Evolutionary conservation across 2,329 filamentous ascomycete species (phyloP).

Genomic region (Neonectria punicea): DNA sequence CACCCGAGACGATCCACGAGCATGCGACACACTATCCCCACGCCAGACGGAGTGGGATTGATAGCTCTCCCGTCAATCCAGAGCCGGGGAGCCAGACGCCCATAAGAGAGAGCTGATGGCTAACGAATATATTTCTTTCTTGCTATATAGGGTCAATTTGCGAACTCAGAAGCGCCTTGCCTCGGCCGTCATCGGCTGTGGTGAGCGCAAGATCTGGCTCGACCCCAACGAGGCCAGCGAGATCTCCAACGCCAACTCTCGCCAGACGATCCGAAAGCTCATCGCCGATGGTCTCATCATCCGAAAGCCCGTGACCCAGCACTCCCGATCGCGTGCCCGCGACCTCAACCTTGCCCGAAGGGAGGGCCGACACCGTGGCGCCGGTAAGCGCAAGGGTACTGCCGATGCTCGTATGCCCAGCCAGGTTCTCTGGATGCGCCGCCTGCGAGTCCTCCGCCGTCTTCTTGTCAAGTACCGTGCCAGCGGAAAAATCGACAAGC

Average conservation of each 20-base stretch:
- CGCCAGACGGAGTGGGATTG: slow-evolving; percentile 28
- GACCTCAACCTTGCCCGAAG: slow-evolving; percentile 94
- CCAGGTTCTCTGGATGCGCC: slow-evolving; percentile 99
- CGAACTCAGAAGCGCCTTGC: slow-evolving; percentile 99
- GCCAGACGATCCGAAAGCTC: slow-evolving; percentile 99
- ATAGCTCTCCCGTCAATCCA: slow-evolving; percentile 28
- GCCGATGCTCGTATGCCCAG: slow-evolving; percentile 99
- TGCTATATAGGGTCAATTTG: slow-evolving; percentile 88
- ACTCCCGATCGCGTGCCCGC: slow-evolving; percentile 96
- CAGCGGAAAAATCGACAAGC: slow-evolving; percentile 99
- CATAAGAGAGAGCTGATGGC: slow-evolving; percentile 38
- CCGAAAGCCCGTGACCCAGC: slow-evolving; percentile 99
- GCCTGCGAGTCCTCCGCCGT: slow-evolving; percentile 98
- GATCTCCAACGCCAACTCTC: slow-evolving; percentile 99
- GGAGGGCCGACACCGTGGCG: slow-evolving; percentile 97
- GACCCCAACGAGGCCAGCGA: slow-evolving; percentile 99
- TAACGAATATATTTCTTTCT: slow-evolving; percentile 42
- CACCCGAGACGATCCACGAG: slow-evolving; percentile 34
- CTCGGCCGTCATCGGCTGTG: slow-evolving; percentile 97
- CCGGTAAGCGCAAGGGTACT: slow-evolving; percentile 99
- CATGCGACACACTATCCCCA: slow-evolving; percentile 17
- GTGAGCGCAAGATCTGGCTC: slow-evolving; percentile 99
- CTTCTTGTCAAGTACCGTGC: slow-evolving; percentile 99
- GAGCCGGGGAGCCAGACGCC: slow-evolving; percentile 15
- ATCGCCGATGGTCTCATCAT: slow-evolving; percentile 99